These are phyloP conservation scores for Cornus controversa DNA, from an alignment of 148 eudicot genomes.

Conservation along the genomic window DNA sequence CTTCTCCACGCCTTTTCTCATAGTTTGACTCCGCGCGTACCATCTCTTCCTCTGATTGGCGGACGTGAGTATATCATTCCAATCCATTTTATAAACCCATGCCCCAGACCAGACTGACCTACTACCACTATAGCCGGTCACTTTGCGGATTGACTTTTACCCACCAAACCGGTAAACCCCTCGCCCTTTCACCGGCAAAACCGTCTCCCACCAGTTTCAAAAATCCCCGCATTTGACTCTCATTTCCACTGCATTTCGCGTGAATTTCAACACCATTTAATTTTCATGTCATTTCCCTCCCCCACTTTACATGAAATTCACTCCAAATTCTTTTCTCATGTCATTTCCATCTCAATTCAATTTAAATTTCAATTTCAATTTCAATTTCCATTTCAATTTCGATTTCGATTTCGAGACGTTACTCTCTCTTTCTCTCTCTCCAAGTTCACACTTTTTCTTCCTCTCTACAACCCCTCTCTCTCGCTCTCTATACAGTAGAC, in stretches of 20 bases:
- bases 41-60: neutral
- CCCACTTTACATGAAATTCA: slow-evolving; percentile 1
- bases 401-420: slow-evolving; percentile 6
- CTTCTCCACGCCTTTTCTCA: neutral
- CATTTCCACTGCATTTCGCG: slow-evolving; percentile 13
- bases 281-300: too few species aligned
- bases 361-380: slow-evolving; percentile 5
- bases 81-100: neutral
- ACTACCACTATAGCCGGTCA: neutral
- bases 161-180: neutral
- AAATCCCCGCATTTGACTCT: neutral
- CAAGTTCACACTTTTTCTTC: neutral
- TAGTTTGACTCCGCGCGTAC: neutral
- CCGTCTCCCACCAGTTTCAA: neutral
- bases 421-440: neutral
- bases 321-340: neutral
- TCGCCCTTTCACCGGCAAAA: neutral
- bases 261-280: slow-evolving; percentile 7
- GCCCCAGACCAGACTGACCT: neutral
- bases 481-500: neutral
- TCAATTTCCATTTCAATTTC: neutral
- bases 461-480: neutral
- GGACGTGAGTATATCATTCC: neutral
- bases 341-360: slow-evolving; percentile 8
- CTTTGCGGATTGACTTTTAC: neutral